Conservation (phyloP, 2,329 filamentous ascomycete genomes). For the Beauveria caledonica region DNA sequence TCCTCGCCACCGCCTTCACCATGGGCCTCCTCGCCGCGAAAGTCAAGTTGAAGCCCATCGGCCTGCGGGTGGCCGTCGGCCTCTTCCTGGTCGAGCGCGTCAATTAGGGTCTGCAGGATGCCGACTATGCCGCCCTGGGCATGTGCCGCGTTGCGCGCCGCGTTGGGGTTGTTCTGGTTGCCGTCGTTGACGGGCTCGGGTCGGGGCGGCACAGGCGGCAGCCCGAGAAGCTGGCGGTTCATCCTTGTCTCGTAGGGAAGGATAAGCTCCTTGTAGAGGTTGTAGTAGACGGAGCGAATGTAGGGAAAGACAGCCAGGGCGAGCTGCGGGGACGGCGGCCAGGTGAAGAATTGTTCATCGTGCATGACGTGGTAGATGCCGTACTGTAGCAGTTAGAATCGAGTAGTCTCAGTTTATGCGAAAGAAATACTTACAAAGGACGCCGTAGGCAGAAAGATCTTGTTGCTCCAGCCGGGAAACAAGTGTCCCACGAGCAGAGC, state of each 20-base stretch:
- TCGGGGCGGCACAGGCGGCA: constrained; percentile 23
- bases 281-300: constrained; percentile 36
- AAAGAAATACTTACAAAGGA: constrained; percentile 27
- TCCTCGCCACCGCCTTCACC: constrained; percentile 18
- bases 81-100: constrained; percentile 28
- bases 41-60: background rate
- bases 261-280: constrained; percentile 38
- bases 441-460: constrained; percentile 34
- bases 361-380: constrained; percentile 37
- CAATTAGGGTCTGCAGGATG: constrained; percentile 29
- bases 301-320: constrained; percentile 43
- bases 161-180: background rate
- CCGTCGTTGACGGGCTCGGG: constrained; percentile 10
- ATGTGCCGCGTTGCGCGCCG: background rate
- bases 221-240: constrained; percentile 37
- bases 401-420: background rate
- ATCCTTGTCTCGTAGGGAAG: constrained; percentile 39
- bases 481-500: constrained; percentile 36
- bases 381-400: constrained; percentile 30
- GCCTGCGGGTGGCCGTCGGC: constrained; percentile 18
- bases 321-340: constrained; percentile 47
- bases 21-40: constrained; percentile 7
- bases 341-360: constrained; percentile 36
- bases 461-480: constrained; percentile 33
- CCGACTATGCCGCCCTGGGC: constrained; percentile 24